Base-by-base conservation (phyloP, 1,139 yeast species). In the Nakaseomyces sp. region DNA sequence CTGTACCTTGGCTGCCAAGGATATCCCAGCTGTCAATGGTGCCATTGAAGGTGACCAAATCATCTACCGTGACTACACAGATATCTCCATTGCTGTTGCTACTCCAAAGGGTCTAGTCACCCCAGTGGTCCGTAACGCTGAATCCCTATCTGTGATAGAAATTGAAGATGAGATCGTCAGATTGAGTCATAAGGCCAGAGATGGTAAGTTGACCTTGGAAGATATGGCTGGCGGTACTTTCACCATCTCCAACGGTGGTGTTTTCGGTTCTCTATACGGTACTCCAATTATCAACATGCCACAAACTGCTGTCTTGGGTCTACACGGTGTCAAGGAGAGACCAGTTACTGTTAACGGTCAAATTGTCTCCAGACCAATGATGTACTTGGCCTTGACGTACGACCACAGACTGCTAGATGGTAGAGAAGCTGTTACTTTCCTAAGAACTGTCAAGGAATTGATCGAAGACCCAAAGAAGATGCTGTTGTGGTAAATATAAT, bases 141-240 rank as follows among this genome's bases (percentile, higher is more conserved):
- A 91, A 72, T 81, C 95, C 24, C 73, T 86, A 56, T 78, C 89
- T 45, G 85, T 91, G 47, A 72, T 91, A 59, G 97, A 86, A 52
- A 82, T 91, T 57, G 99, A 91, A 72, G 68, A 81, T 61, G 96
- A 87, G 68, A 89, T 91, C 56, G 64, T 79, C 47, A 70, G 71
- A 56, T 76, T 91, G 63, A 94, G 97, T 69, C 73, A 73, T 66
- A 91, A 88, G 72, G 98, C 98, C 53, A 86, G 98, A 69, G 97
- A 91, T 65, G 93, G 93, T 63, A 89, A 91, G 73, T 78, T 91
- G 64, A 85, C 97, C 47, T 73, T 91, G 56, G 99, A 91, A 74
- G 99, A 91, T 69, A 91, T 93, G 98, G 79, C 96, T 50, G 98
- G 99, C 67, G 99, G 99, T 68, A 89, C 97, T 50, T 89, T 91